phyloP scores from a whole-genome alignment of 495 filamentous ascomycete genomes.

The Tuber calosporum region DNA sequence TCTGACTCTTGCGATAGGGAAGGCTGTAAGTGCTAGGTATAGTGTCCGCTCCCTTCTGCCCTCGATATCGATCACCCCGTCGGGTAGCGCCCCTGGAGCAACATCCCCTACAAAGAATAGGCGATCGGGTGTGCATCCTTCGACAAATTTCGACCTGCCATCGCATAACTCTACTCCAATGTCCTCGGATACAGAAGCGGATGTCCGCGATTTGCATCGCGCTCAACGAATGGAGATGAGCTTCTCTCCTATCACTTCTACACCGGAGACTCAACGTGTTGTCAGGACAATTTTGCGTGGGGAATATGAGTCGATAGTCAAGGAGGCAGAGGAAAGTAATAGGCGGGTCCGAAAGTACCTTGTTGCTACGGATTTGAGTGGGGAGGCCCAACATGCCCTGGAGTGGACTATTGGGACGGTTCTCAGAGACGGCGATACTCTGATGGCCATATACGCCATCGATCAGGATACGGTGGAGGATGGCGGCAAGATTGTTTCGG shows the following conservation, averaged over 20 bases:
- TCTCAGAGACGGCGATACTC: constrained; percentile 87
- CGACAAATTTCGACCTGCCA: constrained; percentile 66
- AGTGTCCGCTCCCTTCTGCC: constrained; percentile 56
- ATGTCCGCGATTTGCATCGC: constrained; percentile 71
- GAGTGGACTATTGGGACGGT: constrained; percentile 97
- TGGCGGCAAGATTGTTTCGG: constrained; percentile 41
- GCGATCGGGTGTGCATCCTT: constrained; percentile 63
- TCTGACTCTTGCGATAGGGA: constrained; percentile 34
- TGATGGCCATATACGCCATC: constrained; percentile 83
- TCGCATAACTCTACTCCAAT: constrained; percentile 70
- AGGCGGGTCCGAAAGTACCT: constrained; percentile 78
- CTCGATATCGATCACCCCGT: constrained; percentile 57
- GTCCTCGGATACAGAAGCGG: constrained; percentile 78
- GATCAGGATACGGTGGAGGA: constrained; percentile 67
- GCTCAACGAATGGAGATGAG: constrained; percentile 77
- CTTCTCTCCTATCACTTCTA: constrained; percentile 68
- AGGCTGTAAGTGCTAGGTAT: constrained; percentile 43
- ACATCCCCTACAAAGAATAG: constrained; percentile 36
- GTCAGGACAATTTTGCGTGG: constrained; percentile 85
- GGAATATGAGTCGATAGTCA: constrained; percentile 64
- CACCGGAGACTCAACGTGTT: constrained; percentile 66
- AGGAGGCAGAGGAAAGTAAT: constrained; percentile 66
- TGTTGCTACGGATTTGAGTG: constrained; percentile 84
- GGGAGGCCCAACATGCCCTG: constrained; percentile 85
- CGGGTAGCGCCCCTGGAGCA: constrained; percentile 44